Percentiles rank a stretch among this genome's conserved stretches.
These are phyloP conservation scores for Suhomyces maxii DNA, from an alignment of 1,139 yeast genomes.

Conservation along the genomic window DNA sequence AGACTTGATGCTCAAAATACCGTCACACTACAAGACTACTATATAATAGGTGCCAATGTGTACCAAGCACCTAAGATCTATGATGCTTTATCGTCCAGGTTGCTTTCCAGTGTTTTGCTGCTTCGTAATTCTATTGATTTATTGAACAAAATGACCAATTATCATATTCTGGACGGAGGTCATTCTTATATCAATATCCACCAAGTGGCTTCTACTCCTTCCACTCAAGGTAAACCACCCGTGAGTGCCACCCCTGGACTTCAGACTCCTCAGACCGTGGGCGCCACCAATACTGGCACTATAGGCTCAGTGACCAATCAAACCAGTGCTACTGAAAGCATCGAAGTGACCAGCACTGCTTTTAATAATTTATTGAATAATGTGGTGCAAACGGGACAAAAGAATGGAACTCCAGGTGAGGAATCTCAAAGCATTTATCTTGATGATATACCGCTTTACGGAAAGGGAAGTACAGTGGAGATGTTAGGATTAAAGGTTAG, in stretches of 20 bases:
- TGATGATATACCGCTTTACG: constrained; percentile 42
- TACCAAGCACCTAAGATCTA: constrained; percentile 78
- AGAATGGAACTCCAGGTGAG: constrained; percentile 11
- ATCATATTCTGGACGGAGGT: constrained; percentile 39
- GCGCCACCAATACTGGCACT: constrained; percentile 16
- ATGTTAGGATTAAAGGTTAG: constrained; percentile 31
- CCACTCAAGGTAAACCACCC: constrained; percentile 7
- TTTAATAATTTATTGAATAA: constrained; percentile 34
- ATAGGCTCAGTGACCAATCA: constrained; percentile 17
- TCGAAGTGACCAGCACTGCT: constrained; percentile 30
- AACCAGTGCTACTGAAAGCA: constrained; percentile 12
- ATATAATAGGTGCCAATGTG: constrained; percentile 86
- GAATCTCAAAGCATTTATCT: constrained; percentile 26
- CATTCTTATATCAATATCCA: constrained; percentile 26
- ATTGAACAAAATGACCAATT: constrained; percentile 37
- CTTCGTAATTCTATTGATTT: constrained; percentile 38
- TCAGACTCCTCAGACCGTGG: constrained; percentile 24
- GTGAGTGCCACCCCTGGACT: constrained; percentile 10
- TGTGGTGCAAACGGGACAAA: constrained; percentile 21
- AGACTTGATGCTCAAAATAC: constrained; percentile 55
- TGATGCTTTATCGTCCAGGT: constrained; percentile 40
- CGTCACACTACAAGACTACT: constrained; percentile 66
- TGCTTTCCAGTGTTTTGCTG: constrained; percentile 38
- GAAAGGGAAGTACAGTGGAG: constrained; percentile 43
- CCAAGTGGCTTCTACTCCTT: constrained; percentile 2